These are phyloP conservation scores for Ceratobasidium sp. DNA, from an alignment of 1,284 basidiomycete genomes.

Conservation along the genomic window DNA sequence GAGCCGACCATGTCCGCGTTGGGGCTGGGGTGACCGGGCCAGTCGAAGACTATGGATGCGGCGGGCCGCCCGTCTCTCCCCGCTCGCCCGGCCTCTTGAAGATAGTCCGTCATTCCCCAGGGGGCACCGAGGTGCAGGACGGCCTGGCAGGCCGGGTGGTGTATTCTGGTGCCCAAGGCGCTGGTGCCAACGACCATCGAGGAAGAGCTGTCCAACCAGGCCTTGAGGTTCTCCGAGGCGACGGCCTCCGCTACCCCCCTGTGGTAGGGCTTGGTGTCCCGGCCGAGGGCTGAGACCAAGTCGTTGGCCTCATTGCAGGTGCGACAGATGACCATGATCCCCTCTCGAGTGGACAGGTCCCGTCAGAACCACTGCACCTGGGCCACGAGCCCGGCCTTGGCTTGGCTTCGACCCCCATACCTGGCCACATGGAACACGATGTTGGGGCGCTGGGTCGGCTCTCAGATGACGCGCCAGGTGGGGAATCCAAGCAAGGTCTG, in stretches of 20 bases:
- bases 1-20: background rate
- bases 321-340: background rate
- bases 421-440: background rate
- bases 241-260: background rate
- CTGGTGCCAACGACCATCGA: background rate
- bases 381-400: background rate
- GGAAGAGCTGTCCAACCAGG: background rate
- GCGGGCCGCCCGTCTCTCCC: background rate
- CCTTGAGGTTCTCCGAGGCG: background rate
- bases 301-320: background rate
- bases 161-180: background rate
- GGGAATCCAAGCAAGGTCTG: background rate
- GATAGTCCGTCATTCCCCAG: background rate
- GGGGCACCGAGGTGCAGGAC: background rate
- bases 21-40: too few relatives aligned
- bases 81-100: background rate
- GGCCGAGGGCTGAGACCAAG: background rate
- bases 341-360: background rate
- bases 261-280: background rate
- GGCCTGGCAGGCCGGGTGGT: background rate
- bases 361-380: background rate
- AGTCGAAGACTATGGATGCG: background rate
- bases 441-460: constrained; percentile 3
- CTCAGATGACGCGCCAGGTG: background rate
- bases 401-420: background rate